These are phyloP conservation scores for Pseudozyma sp. DNA, from an alignment of 1,284 basidiomycete species.

Conservation along the genomic window DNA sequence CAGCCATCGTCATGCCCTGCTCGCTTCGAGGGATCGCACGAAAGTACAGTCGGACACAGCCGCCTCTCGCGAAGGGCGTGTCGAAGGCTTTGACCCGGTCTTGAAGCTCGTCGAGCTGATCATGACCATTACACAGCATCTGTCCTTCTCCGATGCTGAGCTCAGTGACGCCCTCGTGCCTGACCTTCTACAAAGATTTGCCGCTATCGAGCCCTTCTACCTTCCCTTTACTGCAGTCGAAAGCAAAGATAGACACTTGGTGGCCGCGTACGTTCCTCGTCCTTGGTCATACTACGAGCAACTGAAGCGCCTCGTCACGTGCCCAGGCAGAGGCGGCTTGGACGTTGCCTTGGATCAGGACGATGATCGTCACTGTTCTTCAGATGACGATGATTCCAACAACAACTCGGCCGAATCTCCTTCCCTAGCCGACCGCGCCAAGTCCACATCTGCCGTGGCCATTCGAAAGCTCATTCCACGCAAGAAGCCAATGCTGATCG, in stretches of 20 bases:
- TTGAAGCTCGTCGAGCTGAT: conserved; percentile 19
- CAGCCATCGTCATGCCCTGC: too few relatives aligned
- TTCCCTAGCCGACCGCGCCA: neutral
- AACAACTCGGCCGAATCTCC: neutral
- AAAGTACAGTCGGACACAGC: neutral
- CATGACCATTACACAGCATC: conserved; percentile 5
- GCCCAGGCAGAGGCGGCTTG: neutral
- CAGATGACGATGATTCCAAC: neutral
- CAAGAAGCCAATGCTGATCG: conserved; percentile 11
- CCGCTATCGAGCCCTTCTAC: conserved; percentile 11
- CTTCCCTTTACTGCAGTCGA: conserved; percentile 20
- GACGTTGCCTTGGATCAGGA: neutral
- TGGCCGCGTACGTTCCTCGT: conserved; percentile 5
- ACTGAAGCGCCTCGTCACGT: too few relatives aligned
- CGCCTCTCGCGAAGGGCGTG: neutral
- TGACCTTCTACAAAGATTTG: conserved; percentile 3
- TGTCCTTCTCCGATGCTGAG: conserved; percentile 1
- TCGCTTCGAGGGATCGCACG: too few relatives aligned
- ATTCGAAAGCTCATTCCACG: neutral
- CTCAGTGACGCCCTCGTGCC: conserved; percentile 12
- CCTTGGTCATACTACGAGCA: conserved; percentile 15
- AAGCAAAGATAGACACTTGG: neutral
- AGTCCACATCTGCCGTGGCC: neutral
- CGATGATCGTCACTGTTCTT: neutral
- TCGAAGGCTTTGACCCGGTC: conserved; percentile 5